Percentiles rank a stretch among this genome's conserved stretches.
phyloP scores from a whole-genome alignment of 768 basidiomycete genomes.

The Paxillus involutus region DNA sequence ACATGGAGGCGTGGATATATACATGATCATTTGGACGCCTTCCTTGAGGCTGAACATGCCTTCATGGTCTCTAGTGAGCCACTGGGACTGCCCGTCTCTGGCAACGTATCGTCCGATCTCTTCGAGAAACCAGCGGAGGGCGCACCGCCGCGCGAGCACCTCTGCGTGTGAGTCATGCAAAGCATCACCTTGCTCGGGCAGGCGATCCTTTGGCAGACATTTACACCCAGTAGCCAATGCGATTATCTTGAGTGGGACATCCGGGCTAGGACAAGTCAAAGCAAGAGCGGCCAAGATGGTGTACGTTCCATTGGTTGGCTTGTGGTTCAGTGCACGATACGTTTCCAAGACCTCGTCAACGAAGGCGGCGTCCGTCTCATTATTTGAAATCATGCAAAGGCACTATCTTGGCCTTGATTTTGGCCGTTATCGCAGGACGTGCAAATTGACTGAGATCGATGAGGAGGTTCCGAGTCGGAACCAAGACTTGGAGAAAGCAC shows the following conservation, averaged over 20 bases:
- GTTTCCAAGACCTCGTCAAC: constrained; percentile 39
- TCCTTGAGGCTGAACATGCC: constrained; percentile 46
- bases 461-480: too few species aligned
- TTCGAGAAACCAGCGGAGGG: constrained; percentile 76
- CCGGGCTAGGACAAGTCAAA: constrained; percentile 38
- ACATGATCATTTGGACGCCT: constrained; percentile 59
- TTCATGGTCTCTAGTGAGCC: constrained; percentile 41
- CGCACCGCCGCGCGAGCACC: constrained; percentile 80
- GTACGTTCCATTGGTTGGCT: constrained; percentile 55
- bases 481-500: too few species aligned
- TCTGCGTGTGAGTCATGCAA: constrained; percentile 93
- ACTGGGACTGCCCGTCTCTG: constrained; percentile 40
- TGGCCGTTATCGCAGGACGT: neutral
- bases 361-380: constrained; percentile 23
- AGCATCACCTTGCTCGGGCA: constrained; percentile 71
- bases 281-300: constrained; percentile 61
- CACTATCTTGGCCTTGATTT: too few species aligned
- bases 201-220: constrained; percentile 64
- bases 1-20: constrained; percentile 74
- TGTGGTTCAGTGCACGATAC: constrained; percentile 48
- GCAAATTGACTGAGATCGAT: too few species aligned
- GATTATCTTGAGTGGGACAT: constrained; percentile 47
- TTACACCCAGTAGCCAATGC: constrained; percentile 84
- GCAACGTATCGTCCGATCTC: constrained; percentile 44
- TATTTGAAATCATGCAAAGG: constrained; percentile 8